A percentile compares a stretch with the other conserved stretches of the same genome.
Conservation (phyloP, 208 protist species). For the Plasmodiophora brassicae region DNA sequence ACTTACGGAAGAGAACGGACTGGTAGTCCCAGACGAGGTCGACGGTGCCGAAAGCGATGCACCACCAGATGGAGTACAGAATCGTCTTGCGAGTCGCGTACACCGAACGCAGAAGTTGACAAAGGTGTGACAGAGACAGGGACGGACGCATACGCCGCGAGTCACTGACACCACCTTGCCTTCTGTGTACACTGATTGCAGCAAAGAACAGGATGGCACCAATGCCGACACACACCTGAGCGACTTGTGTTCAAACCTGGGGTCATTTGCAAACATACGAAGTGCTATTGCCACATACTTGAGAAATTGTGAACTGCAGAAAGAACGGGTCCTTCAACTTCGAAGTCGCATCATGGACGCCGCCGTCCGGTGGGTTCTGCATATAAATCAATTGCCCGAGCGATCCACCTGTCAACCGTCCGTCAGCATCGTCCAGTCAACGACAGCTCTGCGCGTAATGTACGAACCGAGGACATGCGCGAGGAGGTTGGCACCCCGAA, state of each 20-base stretch:
- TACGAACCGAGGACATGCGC: constrained; percentile 1
- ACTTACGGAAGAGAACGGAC: background rate
- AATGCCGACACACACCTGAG: background rate
- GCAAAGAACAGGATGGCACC: background rate
- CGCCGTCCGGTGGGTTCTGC: no score
- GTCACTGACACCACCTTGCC: no score
- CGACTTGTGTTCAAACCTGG: background rate
- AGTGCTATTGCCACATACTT: background rate
- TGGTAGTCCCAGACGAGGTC: background rate
- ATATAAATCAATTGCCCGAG: background rate
- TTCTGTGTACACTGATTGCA: no score
- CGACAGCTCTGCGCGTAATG: background rate
- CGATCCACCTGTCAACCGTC: no score
- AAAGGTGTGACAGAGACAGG: no score
- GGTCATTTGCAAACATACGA: background rate
- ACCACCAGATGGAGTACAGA: background rate
- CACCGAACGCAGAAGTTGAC: no score
- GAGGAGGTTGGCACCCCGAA: background rate
- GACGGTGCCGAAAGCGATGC: background rate
- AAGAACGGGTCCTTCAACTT: no score
- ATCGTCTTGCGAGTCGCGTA: no score
- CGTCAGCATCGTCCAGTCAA: background rate
- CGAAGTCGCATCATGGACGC: no score
- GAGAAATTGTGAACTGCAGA: background rate
- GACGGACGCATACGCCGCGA: no score